phyloP scores from a whole-genome alignment of 1,284 basidiomycete genomes.

The Mixia osmundae region DNA sequence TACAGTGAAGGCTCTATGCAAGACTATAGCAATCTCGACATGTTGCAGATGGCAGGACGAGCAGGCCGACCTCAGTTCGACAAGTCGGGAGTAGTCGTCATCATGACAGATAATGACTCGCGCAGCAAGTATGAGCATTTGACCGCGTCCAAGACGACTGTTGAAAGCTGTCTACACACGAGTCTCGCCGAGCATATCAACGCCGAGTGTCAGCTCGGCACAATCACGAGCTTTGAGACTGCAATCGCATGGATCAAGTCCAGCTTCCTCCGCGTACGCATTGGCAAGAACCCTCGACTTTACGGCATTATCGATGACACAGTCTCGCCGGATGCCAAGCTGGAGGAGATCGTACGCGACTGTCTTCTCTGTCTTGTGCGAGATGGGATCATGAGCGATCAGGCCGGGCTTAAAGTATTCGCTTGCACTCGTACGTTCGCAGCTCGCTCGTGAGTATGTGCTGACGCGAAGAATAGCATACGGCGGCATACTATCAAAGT shows the following conservation, averaged over 20 bases:
- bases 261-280: constrained; percentile 29
- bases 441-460: too few relatives aligned
- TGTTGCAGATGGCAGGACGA: constrained; percentile 27
- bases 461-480: too few relatives aligned
- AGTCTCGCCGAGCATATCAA: constrained; percentile 75
- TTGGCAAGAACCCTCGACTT: constrained; percentile 52
- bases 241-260: background rate
- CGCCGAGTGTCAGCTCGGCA: constrained; percentile 66
- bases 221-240: constrained; percentile 28
- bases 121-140: constrained; percentile 38
- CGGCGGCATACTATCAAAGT: too few relatives aligned
- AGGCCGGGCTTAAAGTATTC: too few relatives aligned
- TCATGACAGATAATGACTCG: constrained; percentile 49
- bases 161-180: constrained; percentile 36
- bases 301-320: constrained; percentile 29
- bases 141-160: constrained; percentile 31
- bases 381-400: too few relatives aligned
- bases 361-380: too few relatives aligned
- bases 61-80: constrained; percentile 86
- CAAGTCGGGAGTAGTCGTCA: constrained; percentile 31
- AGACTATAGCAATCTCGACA: constrained; percentile 58
- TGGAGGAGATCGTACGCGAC: constrained; percentile 14
- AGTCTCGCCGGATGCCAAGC: constrained; percentile 9
- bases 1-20: constrained; percentile 26
- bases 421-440: too few relatives aligned